phyloP scores from a whole-genome alignment of 352 stramenopile species.

The Nothophytophthora sp. region DNA sequence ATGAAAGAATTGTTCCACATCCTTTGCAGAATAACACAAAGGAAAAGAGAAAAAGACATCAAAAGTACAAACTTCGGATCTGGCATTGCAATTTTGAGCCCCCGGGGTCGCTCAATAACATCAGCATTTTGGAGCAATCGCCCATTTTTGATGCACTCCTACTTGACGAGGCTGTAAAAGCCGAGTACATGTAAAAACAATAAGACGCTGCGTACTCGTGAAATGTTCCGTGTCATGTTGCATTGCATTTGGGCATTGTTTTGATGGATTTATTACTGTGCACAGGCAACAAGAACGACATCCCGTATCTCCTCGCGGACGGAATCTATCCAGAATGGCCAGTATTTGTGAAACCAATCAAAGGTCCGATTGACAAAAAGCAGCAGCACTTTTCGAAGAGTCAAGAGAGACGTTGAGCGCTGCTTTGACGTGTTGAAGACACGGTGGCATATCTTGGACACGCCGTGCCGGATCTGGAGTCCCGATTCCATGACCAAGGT shows the following conservation, averaged over 20 bases:
- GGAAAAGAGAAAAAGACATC: conserved; percentile 15
- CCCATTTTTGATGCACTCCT: conserved; percentile 5
- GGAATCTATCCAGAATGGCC: conserved; percentile 14
- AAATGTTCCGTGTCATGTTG: too few species aligned
- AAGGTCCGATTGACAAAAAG: conserved; percentile 2
- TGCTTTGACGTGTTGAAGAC: conserved; percentile 10
- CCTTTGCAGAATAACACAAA: conserved; percentile 1
- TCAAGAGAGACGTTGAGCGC: conserved; percentile 16
- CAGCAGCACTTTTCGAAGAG: conserved; percentile 1
- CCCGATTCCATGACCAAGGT: conserved; percentile 7
- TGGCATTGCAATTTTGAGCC: conserved; percentile 22
- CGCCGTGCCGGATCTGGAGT: conserved; percentile 11
- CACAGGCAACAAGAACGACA: conserved; percentile 6
- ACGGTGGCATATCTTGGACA: conserved; percentile 6
- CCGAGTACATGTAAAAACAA: too few species aligned
- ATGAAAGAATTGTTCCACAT: conserved; percentile 1
- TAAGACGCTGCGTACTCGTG: too few species aligned
- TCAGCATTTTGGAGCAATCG: conserved; percentile 20
- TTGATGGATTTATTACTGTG: not conserved
- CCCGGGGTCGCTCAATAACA: conserved; percentile 11
- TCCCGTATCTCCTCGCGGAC: conserved; percentile 8
- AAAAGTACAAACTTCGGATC: conserved; percentile 10
- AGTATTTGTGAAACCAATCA: conserved; percentile 12
- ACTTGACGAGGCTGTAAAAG: not conserved
- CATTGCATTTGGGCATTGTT: too few species aligned